A percentile compares a stretch with the other conserved stretches of the same genome.
Evolutionary conservation across 441 rosid species (phyloP).

Genomic region (Adansonia madagascariensis): DNA sequence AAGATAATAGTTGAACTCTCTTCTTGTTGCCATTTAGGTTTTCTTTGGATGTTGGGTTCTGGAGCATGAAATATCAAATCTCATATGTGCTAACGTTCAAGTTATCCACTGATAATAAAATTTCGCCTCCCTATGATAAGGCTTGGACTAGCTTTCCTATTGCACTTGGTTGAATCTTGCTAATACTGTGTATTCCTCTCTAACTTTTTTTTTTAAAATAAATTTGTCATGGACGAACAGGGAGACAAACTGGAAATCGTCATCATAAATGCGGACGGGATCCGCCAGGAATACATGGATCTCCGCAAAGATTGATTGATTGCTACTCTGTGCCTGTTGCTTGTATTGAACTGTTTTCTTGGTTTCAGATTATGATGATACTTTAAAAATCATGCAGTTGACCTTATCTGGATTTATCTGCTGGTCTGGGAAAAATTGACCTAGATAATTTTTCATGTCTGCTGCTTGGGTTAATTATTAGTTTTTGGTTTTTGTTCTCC

Average conservation of each 20-base stretch:
- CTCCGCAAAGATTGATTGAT: slow-evolving; percentile 74
- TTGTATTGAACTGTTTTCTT: neutral
- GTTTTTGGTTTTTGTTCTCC: too few relatives aligned
- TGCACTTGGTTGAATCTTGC: neutral
- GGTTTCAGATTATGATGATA: neutral
- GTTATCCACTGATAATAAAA: neutral
- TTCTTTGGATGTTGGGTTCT: too few relatives aligned
- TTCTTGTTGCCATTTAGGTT: too few relatives aligned
- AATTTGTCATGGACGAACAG: slow-evolving; percentile 35
- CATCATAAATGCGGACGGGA: slow-evolving; percentile 70
- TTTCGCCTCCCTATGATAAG: neutral
- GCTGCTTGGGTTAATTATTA: too few relatives aligned
- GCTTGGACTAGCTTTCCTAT: neutral
- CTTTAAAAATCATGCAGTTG: neutral
- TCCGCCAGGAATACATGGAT: slow-evolving; percentile 70
- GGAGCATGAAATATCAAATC: neutral
- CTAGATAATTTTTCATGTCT: too few relatives aligned
- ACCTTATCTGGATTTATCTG: neutral
- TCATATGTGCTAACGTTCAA: neutral
- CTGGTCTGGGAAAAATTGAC: neutral
- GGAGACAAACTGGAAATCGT: slow-evolving; percentile 94
- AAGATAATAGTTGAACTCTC: neutral
- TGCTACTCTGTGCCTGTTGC: neutral
- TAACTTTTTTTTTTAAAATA: neutral
- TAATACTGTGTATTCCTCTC: neutral